These are phyloP conservation scores for Mortierella sp. DNA, from an alignment of 371 early-diverging fungal species.

Conservation along the genomic window DNA sequence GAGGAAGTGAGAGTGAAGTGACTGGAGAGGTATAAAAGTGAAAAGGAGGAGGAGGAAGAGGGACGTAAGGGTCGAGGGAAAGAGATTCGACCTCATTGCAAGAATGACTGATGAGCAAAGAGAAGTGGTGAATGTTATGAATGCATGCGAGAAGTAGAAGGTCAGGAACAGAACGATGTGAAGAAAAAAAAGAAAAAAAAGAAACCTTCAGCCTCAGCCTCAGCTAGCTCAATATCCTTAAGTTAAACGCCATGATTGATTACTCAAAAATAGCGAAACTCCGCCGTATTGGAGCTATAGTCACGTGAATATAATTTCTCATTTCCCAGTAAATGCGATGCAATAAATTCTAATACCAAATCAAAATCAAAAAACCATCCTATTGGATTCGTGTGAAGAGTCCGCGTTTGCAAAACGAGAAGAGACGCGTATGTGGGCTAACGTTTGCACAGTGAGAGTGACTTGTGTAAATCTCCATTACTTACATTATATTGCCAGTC, in stretches of 20 bases:
- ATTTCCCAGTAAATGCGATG: neutral
- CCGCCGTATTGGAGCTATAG: no score
- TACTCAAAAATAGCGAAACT: no score
- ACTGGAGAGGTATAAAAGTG: neutral
- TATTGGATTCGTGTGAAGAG: neutral
- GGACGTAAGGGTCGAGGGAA: constrained; percentile 6
- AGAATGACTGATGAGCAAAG: no score
- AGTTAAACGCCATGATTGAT: no score
- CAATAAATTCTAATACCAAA: neutral
- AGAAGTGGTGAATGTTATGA: no score
- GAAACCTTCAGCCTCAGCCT: no score
- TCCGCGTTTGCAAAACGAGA: constrained; percentile 5
- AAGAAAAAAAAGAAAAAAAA: no score
- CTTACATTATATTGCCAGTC: neutral
- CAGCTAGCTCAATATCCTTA: no score
- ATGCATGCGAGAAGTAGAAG: no score
- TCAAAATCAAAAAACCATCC: no score
- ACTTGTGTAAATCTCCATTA: constrained; percentile 1
- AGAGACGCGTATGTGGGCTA: constrained; percentile 34
- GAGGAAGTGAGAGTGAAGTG: neutral
- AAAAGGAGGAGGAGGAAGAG: constrained; percentile 5
- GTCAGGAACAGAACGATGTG: no score
- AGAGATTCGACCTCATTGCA: constrained; percentile 27
- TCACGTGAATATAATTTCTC: no score
- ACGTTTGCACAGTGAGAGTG: constrained; percentile 5